phyloP scores from a whole-genome alignment of 1,139 yeast species.

The Nadsonia starkeyi-henricii region DNA sequence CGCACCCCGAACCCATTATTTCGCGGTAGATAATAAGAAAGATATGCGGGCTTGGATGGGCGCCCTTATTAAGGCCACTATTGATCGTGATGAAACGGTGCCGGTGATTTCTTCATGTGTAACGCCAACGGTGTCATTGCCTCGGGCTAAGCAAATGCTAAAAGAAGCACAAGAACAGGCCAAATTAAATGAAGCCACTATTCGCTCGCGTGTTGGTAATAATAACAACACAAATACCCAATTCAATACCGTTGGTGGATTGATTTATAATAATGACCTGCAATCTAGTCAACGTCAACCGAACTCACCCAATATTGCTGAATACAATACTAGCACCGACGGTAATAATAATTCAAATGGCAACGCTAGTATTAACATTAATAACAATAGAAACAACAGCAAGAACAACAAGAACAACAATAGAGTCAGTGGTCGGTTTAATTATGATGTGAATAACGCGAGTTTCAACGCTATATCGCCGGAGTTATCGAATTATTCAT shows the following conservation, averaged over 20 bases:
- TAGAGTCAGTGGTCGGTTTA: background rate
- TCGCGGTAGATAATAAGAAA: conserved; percentile 83
- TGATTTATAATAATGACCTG: background rate
- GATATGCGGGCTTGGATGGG: conserved; percentile 95
- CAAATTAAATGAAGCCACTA: background rate
- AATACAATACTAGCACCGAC: no score
- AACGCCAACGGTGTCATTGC: conserved; percentile 82
- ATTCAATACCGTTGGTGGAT: background rate
- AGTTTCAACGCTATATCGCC: background rate
- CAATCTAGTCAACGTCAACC: no score
- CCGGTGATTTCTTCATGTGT: conserved; percentile 93
- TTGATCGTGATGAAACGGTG: conserved; percentile 83
- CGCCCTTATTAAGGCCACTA: conserved; percentile 88
- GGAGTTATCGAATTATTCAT: background rate
- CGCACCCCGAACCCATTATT: conserved; percentile 88
- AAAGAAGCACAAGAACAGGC: conserved; percentile 39
- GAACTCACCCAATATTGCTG: no score
- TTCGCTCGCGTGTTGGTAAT: background rate
- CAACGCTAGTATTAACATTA: no score
- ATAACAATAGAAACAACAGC: background rate
- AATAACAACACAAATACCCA: background rate
- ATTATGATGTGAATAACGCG: background rate
- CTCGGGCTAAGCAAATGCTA: conserved; percentile 73
- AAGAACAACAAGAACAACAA: background rate
- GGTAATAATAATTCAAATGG: background rate